Percentiles rank a stretch among this genome's conserved stretches.
These are phyloP conservation scores for Delitschia confertaspora DNA, from an alignment of 495 filamentous ascomycete species.

Conservation along the genomic window DNA sequence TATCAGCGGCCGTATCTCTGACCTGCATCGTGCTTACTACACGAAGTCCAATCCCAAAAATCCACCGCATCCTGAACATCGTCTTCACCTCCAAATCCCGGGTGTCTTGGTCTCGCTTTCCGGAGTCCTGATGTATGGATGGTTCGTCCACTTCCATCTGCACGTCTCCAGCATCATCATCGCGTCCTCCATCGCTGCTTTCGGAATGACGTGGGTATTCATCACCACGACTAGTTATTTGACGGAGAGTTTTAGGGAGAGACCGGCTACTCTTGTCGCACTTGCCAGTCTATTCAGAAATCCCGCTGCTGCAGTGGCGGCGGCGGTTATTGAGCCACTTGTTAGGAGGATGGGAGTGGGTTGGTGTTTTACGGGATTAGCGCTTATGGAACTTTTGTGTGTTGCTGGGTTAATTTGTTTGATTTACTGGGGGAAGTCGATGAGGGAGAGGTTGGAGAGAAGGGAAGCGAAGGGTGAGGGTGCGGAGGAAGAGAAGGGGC, in stretches of 20 bases:
- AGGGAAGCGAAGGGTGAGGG: too few relatives aligned
- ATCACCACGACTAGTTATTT: conserved; percentile 30
- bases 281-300: conserved; percentile 31
- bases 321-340: conserved; percentile 28
- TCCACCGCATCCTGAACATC: neutral
- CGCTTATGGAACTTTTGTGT: conserved; percentile 24
- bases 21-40: neutral
- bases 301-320: conserved; percentile 30
- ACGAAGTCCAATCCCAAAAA: conserved; percentile 1
- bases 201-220: too few relatives aligned
- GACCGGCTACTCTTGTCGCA: conserved; percentile 30
- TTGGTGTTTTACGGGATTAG: conserved; percentile 32
- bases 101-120: neutral
- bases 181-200: conserved; percentile 25
- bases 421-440: too few relatives aligned
- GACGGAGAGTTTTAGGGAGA: conserved; percentile 28
- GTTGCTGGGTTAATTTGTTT: conserved; percentile 7
- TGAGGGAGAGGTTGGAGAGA: too few relatives aligned
- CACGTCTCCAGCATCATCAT: neutral
- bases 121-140: conserved; percentile 31
- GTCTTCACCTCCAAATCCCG: neutral
- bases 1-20: neutral
- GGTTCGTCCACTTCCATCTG: conserved; percentile 25
- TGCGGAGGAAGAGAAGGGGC: too few relatives aligned
- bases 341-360: conserved; percentile 28